Conservation (phyloP, 495 filamentous ascomycete species). For the Terfezia boudieri region DNA sequence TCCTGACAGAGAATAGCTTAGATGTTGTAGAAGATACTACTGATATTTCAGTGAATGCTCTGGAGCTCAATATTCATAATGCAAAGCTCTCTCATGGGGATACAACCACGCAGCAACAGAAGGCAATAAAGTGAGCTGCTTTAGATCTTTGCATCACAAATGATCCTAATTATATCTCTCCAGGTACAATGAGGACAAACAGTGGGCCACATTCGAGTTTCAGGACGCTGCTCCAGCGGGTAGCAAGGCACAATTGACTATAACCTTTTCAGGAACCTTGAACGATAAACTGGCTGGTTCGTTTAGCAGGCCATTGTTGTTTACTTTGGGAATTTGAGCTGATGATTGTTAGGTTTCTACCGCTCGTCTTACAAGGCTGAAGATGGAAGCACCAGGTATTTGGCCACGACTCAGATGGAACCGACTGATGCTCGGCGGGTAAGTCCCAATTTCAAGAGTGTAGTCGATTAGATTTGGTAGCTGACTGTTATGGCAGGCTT, state of each 20-base stretch:
- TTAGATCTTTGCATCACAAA: too few species aligned
- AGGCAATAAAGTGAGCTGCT: slow-evolving; percentile 16
- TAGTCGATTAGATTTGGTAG: not conserved
- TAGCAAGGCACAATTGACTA: slow-evolving; percentile 37
- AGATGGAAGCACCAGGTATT: slow-evolving; percentile 37
- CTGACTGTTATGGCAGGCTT: slow-evolving; percentile 23
- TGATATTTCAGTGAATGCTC: slow-evolving; percentile 68
- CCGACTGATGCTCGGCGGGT: slow-evolving; percentile 47
- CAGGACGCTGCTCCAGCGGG: slow-evolving; percentile 35
- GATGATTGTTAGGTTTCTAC: slow-evolving; percentile 32
- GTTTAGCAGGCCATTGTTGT: not conserved
- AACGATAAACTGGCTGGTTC: slow-evolving; percentile 60
- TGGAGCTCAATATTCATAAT: slow-evolving; percentile 65
- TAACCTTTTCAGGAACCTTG: slow-evolving; percentile 42
- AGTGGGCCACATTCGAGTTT: slow-evolving; percentile 42
- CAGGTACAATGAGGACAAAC: slow-evolving; percentile 36
- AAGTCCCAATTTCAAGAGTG: not conserved
- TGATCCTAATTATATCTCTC: not conserved
- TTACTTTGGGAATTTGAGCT: not conserved
- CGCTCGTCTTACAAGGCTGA: slow-evolving; percentile 48
- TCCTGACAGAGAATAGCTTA: slow-evolving; percentile 23
- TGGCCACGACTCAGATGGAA: slow-evolving; percentile 69
- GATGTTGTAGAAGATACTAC: slow-evolving; percentile 68
- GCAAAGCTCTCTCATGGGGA: slow-evolving; percentile 38
- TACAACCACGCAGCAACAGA: slow-evolving; percentile 17